Evolutionary conservation across 306 rosid genomes (phyloP).

Genomic region (Dryas alaskensis): DNA sequence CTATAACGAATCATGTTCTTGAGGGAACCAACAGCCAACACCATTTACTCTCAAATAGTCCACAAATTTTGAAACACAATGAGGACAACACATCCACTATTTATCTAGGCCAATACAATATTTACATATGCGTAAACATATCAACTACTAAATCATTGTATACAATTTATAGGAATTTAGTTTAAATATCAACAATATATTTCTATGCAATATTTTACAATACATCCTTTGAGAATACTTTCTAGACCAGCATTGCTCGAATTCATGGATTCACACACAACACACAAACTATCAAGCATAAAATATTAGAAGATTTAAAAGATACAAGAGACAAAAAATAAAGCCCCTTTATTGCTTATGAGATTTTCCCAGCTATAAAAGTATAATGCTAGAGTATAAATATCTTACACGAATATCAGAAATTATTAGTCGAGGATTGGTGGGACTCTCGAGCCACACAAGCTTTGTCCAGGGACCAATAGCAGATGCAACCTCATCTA

Average conservation of each 20-base stretch:
- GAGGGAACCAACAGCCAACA: background rate
- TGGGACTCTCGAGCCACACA: constrained; percentile 96
- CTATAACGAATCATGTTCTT: background rate
- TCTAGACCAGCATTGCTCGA: background rate
- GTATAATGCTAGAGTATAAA: constrained; percentile 21
- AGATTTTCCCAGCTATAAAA: background rate
- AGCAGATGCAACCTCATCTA: constrained; percentile 80
- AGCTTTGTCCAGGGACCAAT: constrained; percentile 81
- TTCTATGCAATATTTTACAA: background rate
- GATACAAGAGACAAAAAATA: background rate
- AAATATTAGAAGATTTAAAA: background rate
- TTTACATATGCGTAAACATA: background rate
- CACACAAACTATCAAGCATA: constrained; percentile 15
- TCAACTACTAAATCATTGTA: background rate
- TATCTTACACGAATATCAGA: constrained; percentile 79
- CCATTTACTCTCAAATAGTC: background rate
- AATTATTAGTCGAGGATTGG: constrained; percentile 78
- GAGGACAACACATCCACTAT: background rate
- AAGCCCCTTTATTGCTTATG: background rate
- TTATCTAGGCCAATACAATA: background rate
- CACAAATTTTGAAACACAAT: background rate
- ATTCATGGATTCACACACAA: background rate
- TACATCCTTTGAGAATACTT: constrained; percentile 1
- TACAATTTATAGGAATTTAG: background rate
- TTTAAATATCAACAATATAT: background rate